Percentiles rank a stretch among this genome's conserved stretches.
These are phyloP conservation scores for Cyphellophora attinorum DNA, from an alignment of 2,329 filamentous ascomycete genomes.

Conservation along the genomic window DNA sequence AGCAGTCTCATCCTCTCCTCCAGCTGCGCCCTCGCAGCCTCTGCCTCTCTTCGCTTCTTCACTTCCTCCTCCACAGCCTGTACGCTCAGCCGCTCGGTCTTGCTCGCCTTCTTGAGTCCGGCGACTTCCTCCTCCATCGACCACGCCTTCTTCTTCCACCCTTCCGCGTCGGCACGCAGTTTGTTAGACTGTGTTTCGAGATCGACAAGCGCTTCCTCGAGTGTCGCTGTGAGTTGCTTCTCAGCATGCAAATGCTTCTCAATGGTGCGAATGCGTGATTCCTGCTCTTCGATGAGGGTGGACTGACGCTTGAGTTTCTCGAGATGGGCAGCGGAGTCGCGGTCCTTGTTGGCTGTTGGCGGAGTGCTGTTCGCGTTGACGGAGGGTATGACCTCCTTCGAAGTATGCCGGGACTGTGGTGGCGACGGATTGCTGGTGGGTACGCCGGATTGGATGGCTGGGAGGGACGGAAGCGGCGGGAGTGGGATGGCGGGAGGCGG, in stretches of 20 bases:
- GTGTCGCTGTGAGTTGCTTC: constrained; percentile 87
- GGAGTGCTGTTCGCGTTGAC: constrained; percentile 9
- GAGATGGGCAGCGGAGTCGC: not conserved
- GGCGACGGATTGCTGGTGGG: constrained; percentile 47
- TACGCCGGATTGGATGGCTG: constrained; percentile 35
- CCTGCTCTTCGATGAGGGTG: constrained; percentile 86
- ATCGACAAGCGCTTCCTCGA: constrained; percentile 92
- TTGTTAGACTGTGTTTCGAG: constrained; percentile 87
- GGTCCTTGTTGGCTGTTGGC: not conserved
- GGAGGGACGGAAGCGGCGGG: constrained; percentile 67
- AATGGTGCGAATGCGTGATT: constrained; percentile 86
- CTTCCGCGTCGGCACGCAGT: constrained; percentile 80
- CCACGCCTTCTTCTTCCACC: constrained; percentile 77
- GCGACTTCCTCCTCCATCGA: constrained; percentile 58
- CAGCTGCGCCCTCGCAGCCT: constrained; percentile 76
- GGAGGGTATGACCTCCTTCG: constrained; percentile 57
- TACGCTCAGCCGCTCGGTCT: constrained; percentile 54
- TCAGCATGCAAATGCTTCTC: constrained; percentile 95
- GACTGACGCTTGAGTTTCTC: constrained; percentile 35
- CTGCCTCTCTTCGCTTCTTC: constrained; percentile 81
- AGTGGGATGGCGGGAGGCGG: constrained; percentile 94
- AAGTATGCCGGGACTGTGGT: constrained; percentile 60
- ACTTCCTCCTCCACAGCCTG: constrained; percentile 95
- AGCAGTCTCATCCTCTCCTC: constrained; percentile 92
- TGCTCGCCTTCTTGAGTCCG: constrained; percentile 48